Evolutionary conservation across 768 basidiomycete species (phyloP).

Genomic region (Panaeolus papilionaceus): DNA sequence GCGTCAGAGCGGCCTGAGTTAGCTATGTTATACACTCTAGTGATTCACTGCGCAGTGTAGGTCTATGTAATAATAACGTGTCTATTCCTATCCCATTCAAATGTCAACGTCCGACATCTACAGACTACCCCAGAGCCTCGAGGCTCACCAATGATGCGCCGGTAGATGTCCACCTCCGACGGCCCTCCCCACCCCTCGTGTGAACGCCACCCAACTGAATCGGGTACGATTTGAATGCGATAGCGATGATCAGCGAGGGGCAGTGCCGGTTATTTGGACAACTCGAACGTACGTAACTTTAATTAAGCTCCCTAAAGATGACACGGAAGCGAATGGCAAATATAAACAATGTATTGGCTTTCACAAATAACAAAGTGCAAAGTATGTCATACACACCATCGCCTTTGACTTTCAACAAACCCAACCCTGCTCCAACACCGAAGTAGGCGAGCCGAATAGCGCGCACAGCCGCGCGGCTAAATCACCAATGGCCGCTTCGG

Average conservation of each 20-base stretch:
- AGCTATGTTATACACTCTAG: too few species aligned
- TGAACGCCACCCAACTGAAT: too few species aligned
- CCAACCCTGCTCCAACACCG: too few species aligned
- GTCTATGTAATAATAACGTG: neutral
- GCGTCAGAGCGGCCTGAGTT: too few species aligned
- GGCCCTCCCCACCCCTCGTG: neutral
- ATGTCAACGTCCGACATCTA: neutral
- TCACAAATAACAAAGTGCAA: conserved; percentile 9
- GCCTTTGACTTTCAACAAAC: neutral
- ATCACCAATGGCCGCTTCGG: too few species aligned
- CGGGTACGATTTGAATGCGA: too few species aligned
- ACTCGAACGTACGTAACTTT: neutral
- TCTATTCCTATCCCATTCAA: conserved; percentile 3
- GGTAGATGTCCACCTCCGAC: neutral
- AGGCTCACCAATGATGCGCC: neutral
- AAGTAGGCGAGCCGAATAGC: too few species aligned
- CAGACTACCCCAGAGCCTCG: neutral
- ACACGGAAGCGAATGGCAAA: conserved; percentile 5
- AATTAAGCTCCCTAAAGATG: conserved; percentile 3
- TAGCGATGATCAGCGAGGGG: too few species aligned
- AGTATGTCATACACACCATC: neutral
- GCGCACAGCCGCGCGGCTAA: neutral
- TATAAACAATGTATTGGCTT: conserved; percentile 5
- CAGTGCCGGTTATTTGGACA: too few species aligned
- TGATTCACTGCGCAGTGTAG: too few species aligned